Evolutionary conservation across 176 grass and related monocot genomes (phyloP), one percentile per base, ranked within the genome.

Genomic region (Eremochloa ophiuroides): DNA sequence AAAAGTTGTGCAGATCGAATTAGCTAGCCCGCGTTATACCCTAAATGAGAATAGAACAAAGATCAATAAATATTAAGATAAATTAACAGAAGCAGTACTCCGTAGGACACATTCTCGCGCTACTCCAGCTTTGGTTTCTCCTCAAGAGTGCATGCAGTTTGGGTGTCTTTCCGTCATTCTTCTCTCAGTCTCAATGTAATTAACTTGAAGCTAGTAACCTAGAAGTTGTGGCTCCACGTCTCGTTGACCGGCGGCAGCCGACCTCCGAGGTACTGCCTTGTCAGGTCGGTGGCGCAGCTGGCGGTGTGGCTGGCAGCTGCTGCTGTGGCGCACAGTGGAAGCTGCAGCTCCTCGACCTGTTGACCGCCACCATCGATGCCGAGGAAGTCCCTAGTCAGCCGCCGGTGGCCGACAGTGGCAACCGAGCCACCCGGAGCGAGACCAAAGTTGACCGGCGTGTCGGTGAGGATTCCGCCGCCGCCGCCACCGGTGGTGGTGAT

Each of bases 381-480:
- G 17, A 98, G 92, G 85, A 95, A 98, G 83, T 98, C 90, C 75
- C 88, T 91, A 20, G 96, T 99, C n/a, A 89, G 80, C 17, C 82
- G 43, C 43, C 77, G 46, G 29, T 79, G 83, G 44, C 63, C 29
- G 67, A 7, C 59, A n/a, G 80, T 79, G 26, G 78, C 75, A 66
- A 88, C 47, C 22, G 90, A 82, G 12, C 80, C 81, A 43, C 80
- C 75, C 37, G 10, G 75, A 17, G 77, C 47, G 62, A 92, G 82
- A 13, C 68, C 69, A 25, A 84, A 88, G 34, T 27, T 81, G 47
- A 85, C 35, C 58, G 60, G 11, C 1, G 64, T 30, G 50, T 75
- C 77, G 14, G 76, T 13, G n/a, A 67, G 22, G 43, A 67, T 15
- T 35, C 34, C 34, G 34, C n/a, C n/a, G 42, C 30, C 39, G 22